Conservation (phyloP, 2,329 filamentous ascomycete species). For the Beauveria pseudobassiana region DNA sequence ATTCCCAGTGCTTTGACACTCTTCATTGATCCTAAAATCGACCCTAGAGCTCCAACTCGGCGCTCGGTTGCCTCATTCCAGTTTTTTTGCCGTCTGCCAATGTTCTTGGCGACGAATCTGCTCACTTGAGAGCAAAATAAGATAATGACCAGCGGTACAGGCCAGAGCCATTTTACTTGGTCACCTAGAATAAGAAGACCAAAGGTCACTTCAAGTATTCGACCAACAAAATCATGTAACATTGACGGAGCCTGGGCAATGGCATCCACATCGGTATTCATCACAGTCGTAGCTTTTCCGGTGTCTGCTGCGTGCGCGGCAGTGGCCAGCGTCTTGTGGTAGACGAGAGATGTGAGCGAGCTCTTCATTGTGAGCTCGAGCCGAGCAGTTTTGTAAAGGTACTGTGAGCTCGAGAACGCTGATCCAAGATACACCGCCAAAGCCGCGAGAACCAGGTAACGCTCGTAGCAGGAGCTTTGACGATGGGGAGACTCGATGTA, state of each 20-base stretch:
- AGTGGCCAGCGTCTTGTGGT: slow-evolving; percentile 23
- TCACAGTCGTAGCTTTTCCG: slow-evolving; percentile 29
- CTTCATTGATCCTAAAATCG: slow-evolving; percentile 22
- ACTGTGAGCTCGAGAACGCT: slow-evolving; percentile 25
- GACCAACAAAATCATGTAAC: slow-evolving; percentile 36
- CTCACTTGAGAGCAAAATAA: slow-evolving; percentile 34
- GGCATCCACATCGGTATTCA: slow-evolving; percentile 33
- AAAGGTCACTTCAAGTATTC: slow-evolving; percentile 32
- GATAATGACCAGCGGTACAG: slow-evolving; percentile 33
- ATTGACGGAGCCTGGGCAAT: slow-evolving; percentile 26
- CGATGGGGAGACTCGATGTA: slow-evolving; percentile 27
- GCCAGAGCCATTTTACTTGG: slow-evolving; percentile 36
- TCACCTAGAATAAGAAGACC: slow-evolving; percentile 30
- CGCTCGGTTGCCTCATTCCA: slow-evolving; percentile 35
- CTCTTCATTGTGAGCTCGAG: slow-evolving; percentile 27
- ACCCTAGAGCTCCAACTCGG: slow-evolving; percentile 28
- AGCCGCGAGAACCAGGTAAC: slow-evolving; percentile 26
- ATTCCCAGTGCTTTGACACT: slow-evolving; percentile 7
- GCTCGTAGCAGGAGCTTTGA: slow-evolving; percentile 23
- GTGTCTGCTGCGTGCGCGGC: slow-evolving; percentile 20
- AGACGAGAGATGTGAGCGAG: slow-evolving; percentile 28
- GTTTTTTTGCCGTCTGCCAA: slow-evolving; percentile 27
- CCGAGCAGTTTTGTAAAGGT: slow-evolving; percentile 18
- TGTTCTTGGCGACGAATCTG: slow-evolving; percentile 29
- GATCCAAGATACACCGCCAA: slow-evolving; percentile 23